phyloP scores from a whole-genome alignment of 805 yeast genomes.

The Cyberlindnera subsufficiens region DNA sequence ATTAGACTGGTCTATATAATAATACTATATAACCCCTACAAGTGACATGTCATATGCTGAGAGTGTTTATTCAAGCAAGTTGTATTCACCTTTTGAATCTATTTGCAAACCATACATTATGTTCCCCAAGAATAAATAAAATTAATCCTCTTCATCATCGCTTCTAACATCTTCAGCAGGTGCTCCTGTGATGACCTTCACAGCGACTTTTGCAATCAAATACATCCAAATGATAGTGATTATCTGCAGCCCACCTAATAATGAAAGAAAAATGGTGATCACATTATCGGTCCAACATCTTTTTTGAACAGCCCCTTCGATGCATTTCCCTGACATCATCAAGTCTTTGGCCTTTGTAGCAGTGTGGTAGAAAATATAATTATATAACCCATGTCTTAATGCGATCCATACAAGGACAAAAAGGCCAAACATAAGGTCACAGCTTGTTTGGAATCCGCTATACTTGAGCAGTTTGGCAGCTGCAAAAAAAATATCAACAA shows the following conservation, averaged over 20 bases:
- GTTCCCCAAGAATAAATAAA: too few relatives aligned
- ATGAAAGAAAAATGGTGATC: slow-evolving; percentile 40
- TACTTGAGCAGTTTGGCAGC: slow-evolving; percentile 75
- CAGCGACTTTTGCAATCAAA: slow-evolving; percentile 64
- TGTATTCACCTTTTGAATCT: too few relatives aligned
- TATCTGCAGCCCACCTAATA: slow-evolving; percentile 62
- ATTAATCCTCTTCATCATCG: slow-evolving; percentile 58
- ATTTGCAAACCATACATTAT: too few relatives aligned
- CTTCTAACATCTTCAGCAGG: slow-evolving; percentile 86
- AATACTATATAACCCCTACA: neutral
- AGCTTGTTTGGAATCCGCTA: slow-evolving; percentile 49
- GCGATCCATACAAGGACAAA: slow-evolving; percentile 67
- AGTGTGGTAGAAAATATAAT: slow-evolving; percentile 58
- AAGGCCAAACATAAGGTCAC: slow-evolving; percentile 64
- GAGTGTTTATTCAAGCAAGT: too few relatives aligned
- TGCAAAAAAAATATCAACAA: slow-evolving; percentile 67
- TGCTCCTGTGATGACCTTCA: slow-evolving; percentile 61
- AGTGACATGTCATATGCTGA: too few relatives aligned
- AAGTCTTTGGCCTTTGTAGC: slow-evolving; percentile 38
- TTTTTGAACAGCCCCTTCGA: slow-evolving; percentile 24
- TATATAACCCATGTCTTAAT: slow-evolving; percentile 69
- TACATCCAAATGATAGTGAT: slow-evolving; percentile 69
- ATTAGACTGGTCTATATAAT: neutral
- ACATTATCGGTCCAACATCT: slow-evolving; percentile 46
- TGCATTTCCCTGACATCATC: slow-evolving; percentile 42